phyloP scores from a whole-genome alignment of 2,329 filamentous ascomycete genomes.

The Leptoxyphium fumago region DNA sequence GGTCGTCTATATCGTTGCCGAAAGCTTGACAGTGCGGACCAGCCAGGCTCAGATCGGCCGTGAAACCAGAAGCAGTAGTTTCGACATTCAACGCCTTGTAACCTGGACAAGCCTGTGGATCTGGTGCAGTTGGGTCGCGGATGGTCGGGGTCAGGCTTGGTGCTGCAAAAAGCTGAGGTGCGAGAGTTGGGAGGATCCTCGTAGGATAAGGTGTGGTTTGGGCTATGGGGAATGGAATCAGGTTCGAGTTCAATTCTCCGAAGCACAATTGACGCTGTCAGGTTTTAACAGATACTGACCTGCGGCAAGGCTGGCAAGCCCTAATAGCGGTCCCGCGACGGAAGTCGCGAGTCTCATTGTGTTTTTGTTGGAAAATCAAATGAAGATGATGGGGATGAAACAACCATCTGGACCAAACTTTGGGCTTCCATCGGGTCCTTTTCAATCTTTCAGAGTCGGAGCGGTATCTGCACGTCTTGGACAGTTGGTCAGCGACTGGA shows the following conservation, averaged over 20 bases:
- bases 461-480: too few relatives aligned
- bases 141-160: conserved; percentile 15
- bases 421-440: too few relatives aligned
- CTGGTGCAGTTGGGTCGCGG: conserved; percentile 10
- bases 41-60: conserved; percentile 15
- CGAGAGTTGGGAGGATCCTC: conserved; percentile 6
- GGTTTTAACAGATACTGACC: background rate
- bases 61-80: conserved; percentile 9
- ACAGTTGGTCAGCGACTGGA: too few relatives aligned
- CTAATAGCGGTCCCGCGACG: background rate
- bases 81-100: conserved; percentile 13
- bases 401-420: background rate
- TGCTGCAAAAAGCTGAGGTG: conserved; percentile 13
- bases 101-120: conserved; percentile 15
- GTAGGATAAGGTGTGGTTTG: background rate
- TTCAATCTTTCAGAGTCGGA: too few relatives aligned
- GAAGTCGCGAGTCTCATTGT: background rate
- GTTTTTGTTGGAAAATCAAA: background rate
- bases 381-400: background rate
- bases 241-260: too few relatives aligned
- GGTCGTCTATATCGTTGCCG: conserved; percentile 15
- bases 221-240: too few relatives aligned
- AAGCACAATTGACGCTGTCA: background rate
- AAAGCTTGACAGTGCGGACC: conserved; percentile 14
- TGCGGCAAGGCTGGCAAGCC: background rate